phyloP scores from a whole-genome alignment of 257 asterid species.

The Solanum boliviense region DNA sequence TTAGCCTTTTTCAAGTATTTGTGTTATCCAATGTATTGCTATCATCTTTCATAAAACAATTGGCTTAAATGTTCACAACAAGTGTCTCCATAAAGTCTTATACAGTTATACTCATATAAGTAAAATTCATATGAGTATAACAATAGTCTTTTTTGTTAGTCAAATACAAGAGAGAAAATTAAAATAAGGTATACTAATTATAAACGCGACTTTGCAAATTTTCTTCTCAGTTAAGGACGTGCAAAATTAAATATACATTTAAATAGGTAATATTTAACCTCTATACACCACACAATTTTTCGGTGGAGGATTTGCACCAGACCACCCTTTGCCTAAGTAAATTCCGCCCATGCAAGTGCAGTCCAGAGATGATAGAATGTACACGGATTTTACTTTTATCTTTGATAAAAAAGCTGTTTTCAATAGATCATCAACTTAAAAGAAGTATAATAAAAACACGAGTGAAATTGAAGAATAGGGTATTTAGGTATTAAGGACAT shows the following conservation, averaged over 20 bases:
- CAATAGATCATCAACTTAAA: not conserved
- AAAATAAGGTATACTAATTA: not conserved
- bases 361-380: too few species aligned
- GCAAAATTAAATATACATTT: too few species aligned
- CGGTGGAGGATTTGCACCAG: too few species aligned
- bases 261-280: too few species aligned
- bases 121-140: not conserved
- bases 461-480: not conserved
- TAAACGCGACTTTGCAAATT: too few species aligned
- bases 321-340: not conserved
- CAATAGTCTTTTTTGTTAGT: not conserved
- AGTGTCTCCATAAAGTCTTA: not conserved
- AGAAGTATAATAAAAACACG: not conserved
- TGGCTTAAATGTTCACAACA: not conserved
- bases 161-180: not conserved
- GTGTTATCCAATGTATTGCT: not conserved
- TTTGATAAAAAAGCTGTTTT: fast-evolving
- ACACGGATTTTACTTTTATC: not conserved
- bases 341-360: too few species aligned
- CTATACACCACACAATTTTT: too few species aligned
- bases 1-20: not conserved
- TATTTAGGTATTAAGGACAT: not conserved
- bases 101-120: too few species aligned
- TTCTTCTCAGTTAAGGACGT: not conserved
- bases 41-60: not conserved